Base-by-base conservation (phyloP, 208 protist species). In the Borovskyia barvae region DNA sequence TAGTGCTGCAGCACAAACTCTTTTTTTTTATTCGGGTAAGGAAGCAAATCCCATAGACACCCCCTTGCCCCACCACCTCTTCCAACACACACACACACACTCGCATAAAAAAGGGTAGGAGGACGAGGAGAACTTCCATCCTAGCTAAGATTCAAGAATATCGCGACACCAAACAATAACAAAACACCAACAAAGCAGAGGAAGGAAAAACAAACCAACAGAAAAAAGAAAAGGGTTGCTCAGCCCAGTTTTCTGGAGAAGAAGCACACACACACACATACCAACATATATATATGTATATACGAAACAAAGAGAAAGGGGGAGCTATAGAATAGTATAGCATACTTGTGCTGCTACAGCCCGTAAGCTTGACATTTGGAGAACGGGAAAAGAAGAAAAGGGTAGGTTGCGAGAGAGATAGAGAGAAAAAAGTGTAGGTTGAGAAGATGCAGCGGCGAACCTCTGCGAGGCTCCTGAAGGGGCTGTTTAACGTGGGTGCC, bases 401-500 rank as follows among this genome's bases (percentile, higher is more conserved):
- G 22, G n/a, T 41, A 36, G 40, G n/a, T 7, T 7, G 40, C 40
- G 40, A 12, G 24, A 33, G 5, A 45, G 24, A 45, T 19, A 45
- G 8, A 45, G n/a, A 45, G 24, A 45, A 7, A 45, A 45, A 7
- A 45, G 24, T 26, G 5, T 20, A 29, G n/a, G n/a, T n/a, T 20
- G 24, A 25, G 12, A 33, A 17, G 12, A 70, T 70, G 63, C 54
- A 62, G 54, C 63, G 63, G 15, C 54, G 32, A 14, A 49, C 63
- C 1, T 39, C 43, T 4, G 1, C 37, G 0, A 37, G 54, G 22
- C 54, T 70, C 26, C 24, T 70, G 25, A 48, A 62, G 47, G 45
- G 39, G 2, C 54, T 17, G 15, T 20, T 70, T 14, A 14, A 39
- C 22, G 37, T 52, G 3, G 52, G 53, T 30, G 54, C 50, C n/a